Conservation (phyloP, 2,329 filamentous ascomycete genomes). For the Onygenales sp. region DNA sequence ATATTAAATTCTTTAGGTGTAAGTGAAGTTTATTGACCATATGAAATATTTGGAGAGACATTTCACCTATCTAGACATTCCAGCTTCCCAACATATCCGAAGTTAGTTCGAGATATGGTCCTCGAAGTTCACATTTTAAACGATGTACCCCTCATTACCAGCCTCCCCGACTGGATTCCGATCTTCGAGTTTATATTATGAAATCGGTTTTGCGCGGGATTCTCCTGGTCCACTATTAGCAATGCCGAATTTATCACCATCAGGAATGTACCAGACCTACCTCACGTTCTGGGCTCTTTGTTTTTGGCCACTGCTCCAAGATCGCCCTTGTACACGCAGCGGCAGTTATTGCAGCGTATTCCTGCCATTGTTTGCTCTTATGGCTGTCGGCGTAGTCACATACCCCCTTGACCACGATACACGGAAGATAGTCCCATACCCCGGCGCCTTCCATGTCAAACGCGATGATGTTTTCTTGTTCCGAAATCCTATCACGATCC, state of each 20-base stretch:
- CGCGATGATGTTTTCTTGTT: too few species aligned
- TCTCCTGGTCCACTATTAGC: too few species aligned
- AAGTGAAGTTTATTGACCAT: too few species aligned
- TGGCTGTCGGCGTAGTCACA: background rate
- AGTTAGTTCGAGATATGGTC: too few species aligned
- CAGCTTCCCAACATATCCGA: too few species aligned
- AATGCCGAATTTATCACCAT: background rate
- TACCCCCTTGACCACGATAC: too few species aligned
- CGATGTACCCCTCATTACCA: background rate
- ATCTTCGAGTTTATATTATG: background rate
- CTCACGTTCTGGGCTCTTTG: background rate
- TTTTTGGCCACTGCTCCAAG: background rate
- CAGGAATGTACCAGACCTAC: background rate
- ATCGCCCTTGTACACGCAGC: background rate
- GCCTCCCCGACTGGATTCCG: background rate
- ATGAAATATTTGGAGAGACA: too few species aligned
- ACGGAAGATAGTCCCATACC: too few species aligned
- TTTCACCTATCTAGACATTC: too few species aligned
- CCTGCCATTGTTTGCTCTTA: background rate
- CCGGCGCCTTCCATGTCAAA: too few species aligned
- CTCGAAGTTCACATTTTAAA: background rate
- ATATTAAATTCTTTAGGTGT: too few species aligned
- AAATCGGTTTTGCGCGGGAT: background rate
- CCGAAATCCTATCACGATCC: too few species aligned
- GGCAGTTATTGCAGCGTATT: background rate